Evolutionary conservation across 768 basidiomycete genomes (phyloP).

Genomic region (Phanerochaete carnosa): DNA sequence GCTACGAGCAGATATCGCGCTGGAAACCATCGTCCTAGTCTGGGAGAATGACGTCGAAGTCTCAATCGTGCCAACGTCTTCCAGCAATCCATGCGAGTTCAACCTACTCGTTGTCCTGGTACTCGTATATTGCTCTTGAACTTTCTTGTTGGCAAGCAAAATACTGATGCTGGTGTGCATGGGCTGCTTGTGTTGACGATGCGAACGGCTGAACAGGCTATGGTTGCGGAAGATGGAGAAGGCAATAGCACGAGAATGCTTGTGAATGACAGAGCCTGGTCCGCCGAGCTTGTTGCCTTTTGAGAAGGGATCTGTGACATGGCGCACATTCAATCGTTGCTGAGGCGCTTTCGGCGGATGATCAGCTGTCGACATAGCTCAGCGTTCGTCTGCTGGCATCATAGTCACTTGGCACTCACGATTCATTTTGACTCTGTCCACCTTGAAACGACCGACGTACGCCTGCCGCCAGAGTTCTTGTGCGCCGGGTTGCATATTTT

Average conservation of each 20-base stretch:
- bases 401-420: conserved; percentile 17
- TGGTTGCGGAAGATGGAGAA: conserved; percentile 78
- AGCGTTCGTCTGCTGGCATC: background rate
- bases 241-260: conserved; percentile 75
- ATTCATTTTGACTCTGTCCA: conserved; percentile 39
- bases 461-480: conserved; percentile 70
- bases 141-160: conserved; percentile 66
- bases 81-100: conserved; percentile 63
- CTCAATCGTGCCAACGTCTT: conserved; percentile 29
- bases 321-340: conserved; percentile 63
- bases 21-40: background rate
- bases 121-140: conserved; percentile 78
- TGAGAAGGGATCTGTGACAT: conserved; percentile 49
- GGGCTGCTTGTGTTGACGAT: conserved; percentile 14
- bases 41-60: conserved; percentile 1
- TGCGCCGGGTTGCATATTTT: conserved; percentile 42
- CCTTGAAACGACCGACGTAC: conserved; percentile 60
- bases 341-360: conserved; percentile 59
- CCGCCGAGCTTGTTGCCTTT: conserved; percentile 43
- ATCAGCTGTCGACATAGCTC: conserved; percentile 23
- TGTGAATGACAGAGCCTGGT: conserved; percentile 70
- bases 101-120: conserved; percentile 70
- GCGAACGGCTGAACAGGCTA: conserved; percentile 24
- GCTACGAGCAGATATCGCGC: background rate
- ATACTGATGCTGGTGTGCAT: conserved; percentile 35